Conservation (phyloP, 2,329 filamentous ascomycete species). For the Aspergillus sojae region DNA sequence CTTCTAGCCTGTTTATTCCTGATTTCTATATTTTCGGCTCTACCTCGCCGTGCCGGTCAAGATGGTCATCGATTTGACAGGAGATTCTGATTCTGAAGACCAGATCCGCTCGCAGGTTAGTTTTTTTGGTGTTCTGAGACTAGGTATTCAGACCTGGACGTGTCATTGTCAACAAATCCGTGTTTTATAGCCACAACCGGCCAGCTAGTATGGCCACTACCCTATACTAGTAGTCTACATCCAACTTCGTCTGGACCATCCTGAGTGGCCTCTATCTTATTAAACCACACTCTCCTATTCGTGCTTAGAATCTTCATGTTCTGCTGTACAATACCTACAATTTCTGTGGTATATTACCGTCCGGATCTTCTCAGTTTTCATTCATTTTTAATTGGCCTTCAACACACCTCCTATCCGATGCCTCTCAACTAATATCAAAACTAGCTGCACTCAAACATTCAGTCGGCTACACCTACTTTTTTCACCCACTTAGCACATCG, state of each 20-base stretch:
- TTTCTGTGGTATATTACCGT: neutral
- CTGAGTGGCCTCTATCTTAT: neutral
- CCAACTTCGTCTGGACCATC: too few relatives aligned
- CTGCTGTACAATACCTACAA: neutral
- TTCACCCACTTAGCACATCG: slow-evolving; percentile 19
- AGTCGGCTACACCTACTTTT: neutral
- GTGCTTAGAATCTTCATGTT: neutral
- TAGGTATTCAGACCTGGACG: neutral
- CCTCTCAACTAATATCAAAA: neutral
- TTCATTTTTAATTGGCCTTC: neutral
- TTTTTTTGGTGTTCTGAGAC: neutral
- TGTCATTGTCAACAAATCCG: neutral
- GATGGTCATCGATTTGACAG: slow-evolving; percentile 31
- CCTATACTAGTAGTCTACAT: too few relatives aligned
- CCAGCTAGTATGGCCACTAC: too few relatives aligned
- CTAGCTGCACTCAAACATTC: neutral
- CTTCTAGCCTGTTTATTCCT: neutral
- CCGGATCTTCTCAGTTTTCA: neutral
- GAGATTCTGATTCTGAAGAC: slow-evolving; percentile 28
- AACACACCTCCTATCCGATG: neutral
- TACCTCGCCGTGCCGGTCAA: neutral
- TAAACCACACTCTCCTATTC: neutral
- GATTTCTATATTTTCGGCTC: neutral
- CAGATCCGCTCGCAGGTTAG: slow-evolving; percentile 13
- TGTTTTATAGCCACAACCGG: neutral